Base-by-base conservation (phyloP, 140 eudicot genomes). In the Anethum foeniculum region DNA sequence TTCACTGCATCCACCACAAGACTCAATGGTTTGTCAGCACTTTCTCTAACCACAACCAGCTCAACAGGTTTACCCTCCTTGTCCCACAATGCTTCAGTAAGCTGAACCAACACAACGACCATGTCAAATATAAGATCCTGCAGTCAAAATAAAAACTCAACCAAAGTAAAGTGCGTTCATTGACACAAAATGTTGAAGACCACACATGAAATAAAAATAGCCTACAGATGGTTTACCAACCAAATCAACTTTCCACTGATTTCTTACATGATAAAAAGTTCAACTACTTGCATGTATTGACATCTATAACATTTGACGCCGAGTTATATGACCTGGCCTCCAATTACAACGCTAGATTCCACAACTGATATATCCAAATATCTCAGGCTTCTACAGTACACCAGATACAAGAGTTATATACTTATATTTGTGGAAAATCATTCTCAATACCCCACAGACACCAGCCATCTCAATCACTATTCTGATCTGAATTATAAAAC, bases 11-110 rank as follows among this genome's bases (percentile, higher is more conserved):
- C 68, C 68, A 60, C 68, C 28, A 60, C 32, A 32, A 60, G 68
- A 60, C 1, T 60, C 68, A 60, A 60, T 60, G 28, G 68, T 60
- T 23, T 23, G 30, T 60, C 68, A 60, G 28, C 14, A 23, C 68
- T 60, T n/a, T 19, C 68, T 60, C 68, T 60, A 60, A 60, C 68
- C 68, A 60, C 68, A 60, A 60, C 68, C 28, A 60, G 68, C 68
- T 60, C 68, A 60, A 60, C 68, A n/a, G 68, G 68, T 60, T 60
- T 60, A 23, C 68, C 68, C 68, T 19, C 68, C 68, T 60, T 60
- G 68, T 60, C 68, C 68, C 68, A 60, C 68, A 60, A 60, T 60
- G 68, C 68, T 60, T 60, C 68, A 60, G 30, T 60, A 23, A 60
- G 30, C 68, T 60, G 68, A 21, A 52, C 62, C 62, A 54, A 54